A percentile compares a stretch with the other conserved stretches of the same genome.
Evolutionary conservation across 1,284 basidiomycete genomes (phyloP).

Genomic region (Tilletia walkeri): DNA sequence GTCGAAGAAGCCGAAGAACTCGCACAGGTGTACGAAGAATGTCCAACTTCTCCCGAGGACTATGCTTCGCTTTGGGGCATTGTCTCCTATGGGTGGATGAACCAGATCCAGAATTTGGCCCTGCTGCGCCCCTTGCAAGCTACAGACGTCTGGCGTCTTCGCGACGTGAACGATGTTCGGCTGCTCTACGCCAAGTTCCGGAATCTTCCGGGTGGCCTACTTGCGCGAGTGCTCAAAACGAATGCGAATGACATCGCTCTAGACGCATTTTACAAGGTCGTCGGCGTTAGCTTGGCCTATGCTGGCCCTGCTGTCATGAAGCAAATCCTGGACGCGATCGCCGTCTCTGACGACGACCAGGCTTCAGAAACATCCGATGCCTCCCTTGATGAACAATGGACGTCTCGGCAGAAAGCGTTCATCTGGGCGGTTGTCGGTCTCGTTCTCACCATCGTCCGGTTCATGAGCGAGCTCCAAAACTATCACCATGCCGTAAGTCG

Average conservation of each 20-base stretch:
- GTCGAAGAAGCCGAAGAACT: constrained; percentile 22
- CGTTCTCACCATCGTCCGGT: constrained; percentile 34
- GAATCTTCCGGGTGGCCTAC: constrained; percentile 27
- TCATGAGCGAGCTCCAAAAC: constrained; percentile 41
- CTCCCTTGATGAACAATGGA: constrained; percentile 23
- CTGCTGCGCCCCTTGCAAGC: constrained; percentile 32
- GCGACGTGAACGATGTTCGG: constrained; percentile 39
- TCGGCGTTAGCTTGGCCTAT: constrained; percentile 40
- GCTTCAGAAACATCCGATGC: not conserved
- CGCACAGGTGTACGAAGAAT: constrained; percentile 30
- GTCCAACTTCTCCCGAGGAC: constrained; percentile 46
- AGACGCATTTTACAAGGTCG: constrained; percentile 39
- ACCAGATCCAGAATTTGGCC: constrained; percentile 35
- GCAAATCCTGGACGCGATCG: constrained; percentile 31
- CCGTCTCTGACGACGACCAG: constrained; percentile 16
- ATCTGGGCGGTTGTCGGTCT: constrained; percentile 35
- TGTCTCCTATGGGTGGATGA: constrained; percentile 45
- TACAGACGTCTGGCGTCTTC: constrained; percentile 40
- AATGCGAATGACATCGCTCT: constrained; percentile 42
- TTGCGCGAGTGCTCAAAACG: constrained; percentile 30
- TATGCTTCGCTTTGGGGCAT: constrained; percentile 34
- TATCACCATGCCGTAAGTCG: constrained; percentile 43
- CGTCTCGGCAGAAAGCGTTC: constrained; percentile 36
- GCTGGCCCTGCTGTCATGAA: constrained; percentile 39
- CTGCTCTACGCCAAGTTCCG: constrained; percentile 31